phyloP scores from a whole-genome alignment of 2,329 filamentous ascomycete species.

The Cercospora brassicicola region DNA sequence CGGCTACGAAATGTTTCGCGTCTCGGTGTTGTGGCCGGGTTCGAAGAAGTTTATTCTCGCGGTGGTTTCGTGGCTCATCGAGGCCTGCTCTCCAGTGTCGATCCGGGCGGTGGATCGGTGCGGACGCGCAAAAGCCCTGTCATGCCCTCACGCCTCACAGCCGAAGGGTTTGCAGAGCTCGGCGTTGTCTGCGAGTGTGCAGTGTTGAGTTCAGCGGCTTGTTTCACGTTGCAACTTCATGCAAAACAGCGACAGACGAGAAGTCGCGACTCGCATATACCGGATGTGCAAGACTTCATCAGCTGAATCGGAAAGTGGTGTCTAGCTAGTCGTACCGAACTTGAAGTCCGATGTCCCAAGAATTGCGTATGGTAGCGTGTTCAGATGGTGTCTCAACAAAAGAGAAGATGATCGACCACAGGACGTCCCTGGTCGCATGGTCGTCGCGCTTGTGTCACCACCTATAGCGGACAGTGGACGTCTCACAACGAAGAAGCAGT shows the following conservation, averaged over 20 bases:
- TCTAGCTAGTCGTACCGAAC: background rate
- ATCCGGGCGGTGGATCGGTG: constrained; percentile 19
- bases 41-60: background rate
- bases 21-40: background rate
- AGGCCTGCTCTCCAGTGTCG: constrained; percentile 15
- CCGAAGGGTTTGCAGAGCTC: background rate
- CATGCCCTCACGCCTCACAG: background rate
- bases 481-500: background rate
- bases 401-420: background rate
- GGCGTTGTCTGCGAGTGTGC: background rate
- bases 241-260: background rate
- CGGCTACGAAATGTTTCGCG: constrained; percentile 1
- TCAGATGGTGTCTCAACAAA: background rate
- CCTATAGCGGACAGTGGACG: background rate
- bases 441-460: background rate
- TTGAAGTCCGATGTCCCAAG: constrained; percentile 1
- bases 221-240: background rate
- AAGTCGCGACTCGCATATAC: background rate
- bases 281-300: background rate
- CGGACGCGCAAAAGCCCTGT: constrained; percentile 2
- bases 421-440: background rate
- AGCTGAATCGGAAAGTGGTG: background rate
- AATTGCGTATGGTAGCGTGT: background rate
- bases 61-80: constrained; percentile 9
- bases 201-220: background rate